Evolutionary conservation across 179 eudicot species (phyloP).

Genomic region (Patellifolia procumbens): DNA sequence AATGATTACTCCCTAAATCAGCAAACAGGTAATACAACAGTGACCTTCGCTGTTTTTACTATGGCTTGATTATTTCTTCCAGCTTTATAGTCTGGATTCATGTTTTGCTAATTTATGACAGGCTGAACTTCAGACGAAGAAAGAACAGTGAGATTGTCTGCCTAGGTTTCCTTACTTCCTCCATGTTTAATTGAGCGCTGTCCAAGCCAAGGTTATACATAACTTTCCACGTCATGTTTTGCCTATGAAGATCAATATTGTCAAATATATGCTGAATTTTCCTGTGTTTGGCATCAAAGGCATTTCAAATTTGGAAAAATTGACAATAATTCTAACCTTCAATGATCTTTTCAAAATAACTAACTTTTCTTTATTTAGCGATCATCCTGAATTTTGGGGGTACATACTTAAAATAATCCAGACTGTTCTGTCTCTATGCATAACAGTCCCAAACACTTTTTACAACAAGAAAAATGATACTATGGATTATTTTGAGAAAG

Average conservation of each 20-base stretch:
- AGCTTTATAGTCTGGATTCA: background rate
- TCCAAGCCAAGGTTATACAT: background rate
- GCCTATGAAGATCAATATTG: background rate
- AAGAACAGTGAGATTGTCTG: background rate
- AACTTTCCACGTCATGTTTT: background rate
- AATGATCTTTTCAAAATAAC: no score
- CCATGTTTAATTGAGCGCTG: background rate
- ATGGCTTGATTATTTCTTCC: background rate
- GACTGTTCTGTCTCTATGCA: no score
- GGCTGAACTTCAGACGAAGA: background rate
- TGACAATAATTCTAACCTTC: no score
- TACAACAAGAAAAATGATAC: no score
- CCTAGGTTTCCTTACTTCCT: background rate
- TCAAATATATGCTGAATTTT: background rate
- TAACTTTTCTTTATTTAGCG: no score
- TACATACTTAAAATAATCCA: no score
- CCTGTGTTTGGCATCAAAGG: no score
- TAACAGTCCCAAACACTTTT: no score
- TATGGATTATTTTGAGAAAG: no score
- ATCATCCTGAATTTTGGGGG: no score
- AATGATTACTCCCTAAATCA: background rate
- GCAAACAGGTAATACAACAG: background rate
- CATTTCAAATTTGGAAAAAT: no score
- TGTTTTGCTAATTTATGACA: background rate
- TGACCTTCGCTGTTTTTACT: background rate